These are phyloP conservation scores for Ophiostoma pallidulum DNA, from an alignment of 2,329 filamentous ascomycete genomes.

Conservation along the genomic window DNA sequence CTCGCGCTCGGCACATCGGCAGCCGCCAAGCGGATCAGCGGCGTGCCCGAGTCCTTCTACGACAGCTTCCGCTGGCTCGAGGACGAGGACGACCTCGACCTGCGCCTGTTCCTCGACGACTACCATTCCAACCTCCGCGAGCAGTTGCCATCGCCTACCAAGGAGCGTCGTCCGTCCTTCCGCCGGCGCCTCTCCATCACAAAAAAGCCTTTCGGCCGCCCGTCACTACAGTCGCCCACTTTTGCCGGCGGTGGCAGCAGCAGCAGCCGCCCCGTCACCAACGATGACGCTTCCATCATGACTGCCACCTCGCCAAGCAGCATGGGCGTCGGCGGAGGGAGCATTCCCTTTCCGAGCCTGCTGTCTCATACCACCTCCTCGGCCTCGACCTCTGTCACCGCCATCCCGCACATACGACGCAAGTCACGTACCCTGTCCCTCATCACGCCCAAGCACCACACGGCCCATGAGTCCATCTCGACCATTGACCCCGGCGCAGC, in stretches of 20 bases:
- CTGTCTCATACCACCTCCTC: slow-evolving; percentile 20
- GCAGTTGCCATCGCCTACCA: slow-evolving; percentile 31
- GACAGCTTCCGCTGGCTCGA: slow-evolving; percentile 68
- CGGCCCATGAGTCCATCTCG: slow-evolving; percentile 34
- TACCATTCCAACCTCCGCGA: slow-evolving; percentile 56
- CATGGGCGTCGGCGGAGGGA: slow-evolving; percentile 21
- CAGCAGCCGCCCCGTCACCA: slow-evolving; percentile 29
- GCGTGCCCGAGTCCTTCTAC: slow-evolving; percentile 45
- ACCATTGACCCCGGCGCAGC: slow-evolving; percentile 62
- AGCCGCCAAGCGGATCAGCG: slow-evolving; percentile 14
- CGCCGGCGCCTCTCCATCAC: slow-evolving; percentile 64
- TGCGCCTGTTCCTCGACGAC: slow-evolving; percentile 57
- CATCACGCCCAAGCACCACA: slow-evolving; percentile 42
- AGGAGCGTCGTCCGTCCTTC: slow-evolving; percentile 49
- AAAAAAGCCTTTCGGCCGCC: slow-evolving; percentile 52
- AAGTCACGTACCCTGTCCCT: slow-evolving; percentile 48
- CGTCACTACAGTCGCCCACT: slow-evolving; percentile 31
- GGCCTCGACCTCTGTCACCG: slow-evolving; percentile 2
- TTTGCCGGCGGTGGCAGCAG: neutral
- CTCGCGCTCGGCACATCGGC: neutral
- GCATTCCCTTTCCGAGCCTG: slow-evolving; percentile 17
- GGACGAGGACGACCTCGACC: slow-evolving; percentile 60
- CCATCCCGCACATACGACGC: slow-evolving; percentile 31
- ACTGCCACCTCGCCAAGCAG: neutral
- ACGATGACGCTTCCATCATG: slow-evolving; percentile 24